Percentiles rank a stretch among this genome's conserved stretches.
Conservation (phyloP, 2,329 filamentous ascomycete genomes). For the Fusarium chlamydosporum region DNA sequence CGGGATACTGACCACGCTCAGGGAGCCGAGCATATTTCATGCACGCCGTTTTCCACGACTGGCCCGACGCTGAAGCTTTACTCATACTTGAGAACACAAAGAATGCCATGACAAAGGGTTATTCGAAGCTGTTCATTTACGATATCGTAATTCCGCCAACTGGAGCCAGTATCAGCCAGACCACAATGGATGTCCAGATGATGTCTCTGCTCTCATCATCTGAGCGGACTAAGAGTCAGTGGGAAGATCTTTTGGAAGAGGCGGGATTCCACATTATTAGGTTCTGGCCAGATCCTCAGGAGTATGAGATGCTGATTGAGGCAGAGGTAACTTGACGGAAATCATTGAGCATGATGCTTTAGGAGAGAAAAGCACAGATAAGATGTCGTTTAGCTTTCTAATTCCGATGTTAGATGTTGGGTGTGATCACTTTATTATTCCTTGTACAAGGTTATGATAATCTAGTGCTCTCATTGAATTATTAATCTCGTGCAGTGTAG, state of each 20-base stretch:
- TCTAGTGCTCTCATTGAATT: too few relatives aligned
- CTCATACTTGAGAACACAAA: slow-evolving; percentile 48
- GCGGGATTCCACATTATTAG: slow-evolving; percentile 35
- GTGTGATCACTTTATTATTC: too few relatives aligned
- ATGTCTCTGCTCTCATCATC: slow-evolving; percentile 48
- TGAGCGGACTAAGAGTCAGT: slow-evolving; percentile 39
- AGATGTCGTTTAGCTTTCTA: too few relatives aligned
- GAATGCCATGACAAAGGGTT: slow-evolving; percentile 43
- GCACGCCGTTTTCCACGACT: too few relatives aligned
- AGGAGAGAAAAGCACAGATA: too few relatives aligned
- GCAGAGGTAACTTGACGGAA: slow-evolving; percentile 20
- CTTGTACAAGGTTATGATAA: too few relatives aligned
- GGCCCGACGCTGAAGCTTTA: slow-evolving; percentile 56
- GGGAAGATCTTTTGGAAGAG: slow-evolving; percentile 26
- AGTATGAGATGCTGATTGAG: slow-evolving; percentile 47
- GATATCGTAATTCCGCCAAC: slow-evolving; percentile 41
- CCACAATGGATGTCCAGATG: slow-evolving; percentile 51
- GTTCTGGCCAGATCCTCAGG: slow-evolving; percentile 41
- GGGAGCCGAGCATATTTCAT: too few relatives aligned
- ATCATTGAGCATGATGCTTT: too few relatives aligned
- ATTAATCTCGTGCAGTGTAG: too few relatives aligned
- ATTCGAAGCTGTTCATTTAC: slow-evolving; percentile 49
- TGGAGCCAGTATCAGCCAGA: slow-evolving; percentile 43
- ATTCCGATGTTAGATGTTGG: too few relatives aligned
- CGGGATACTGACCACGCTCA: too few relatives aligned